phyloP scores from a whole-genome alignment of 768 basidiomycete species.

The Chlorophyllum brunneum region DNA sequence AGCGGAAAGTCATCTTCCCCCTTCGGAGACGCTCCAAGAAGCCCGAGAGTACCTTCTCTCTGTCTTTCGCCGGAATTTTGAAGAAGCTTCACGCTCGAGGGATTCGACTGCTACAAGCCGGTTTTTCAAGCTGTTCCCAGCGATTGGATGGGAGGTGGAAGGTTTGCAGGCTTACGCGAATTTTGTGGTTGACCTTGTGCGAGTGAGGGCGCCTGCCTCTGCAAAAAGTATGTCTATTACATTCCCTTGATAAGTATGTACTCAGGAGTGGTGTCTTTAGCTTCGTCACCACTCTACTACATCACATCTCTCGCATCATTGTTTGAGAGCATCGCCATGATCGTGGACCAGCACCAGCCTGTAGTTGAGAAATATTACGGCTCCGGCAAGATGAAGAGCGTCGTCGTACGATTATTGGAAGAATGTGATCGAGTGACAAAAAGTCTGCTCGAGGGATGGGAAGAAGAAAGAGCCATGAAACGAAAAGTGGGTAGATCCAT shows the following conservation, averaged over 20 bases:
- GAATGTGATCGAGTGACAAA: slow-evolving; percentile 87
- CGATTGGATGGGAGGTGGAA: slow-evolving; percentile 89
- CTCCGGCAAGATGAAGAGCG: slow-evolving; percentile 75
- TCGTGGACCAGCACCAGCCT: slow-evolving; percentile 96
- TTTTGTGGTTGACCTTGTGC: slow-evolving; percentile 90
- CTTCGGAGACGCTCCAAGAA: slow-evolving; percentile 73
- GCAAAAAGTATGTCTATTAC: slow-evolving; percentile 62
- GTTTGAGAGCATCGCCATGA: slow-evolving; percentile 92
- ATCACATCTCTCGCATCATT: slow-evolving; percentile 86
- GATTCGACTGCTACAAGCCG: slow-evolving; percentile 87
- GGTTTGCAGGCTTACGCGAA: slow-evolving; percentile 90
- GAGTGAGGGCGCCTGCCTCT: slow-evolving; percentile 69
- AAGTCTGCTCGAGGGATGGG: slow-evolving; percentile 78
- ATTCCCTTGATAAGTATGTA: slow-evolving; percentile 12
- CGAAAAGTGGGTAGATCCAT: slow-evolving; percentile 54
- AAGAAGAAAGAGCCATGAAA: slow-evolving; percentile 82
- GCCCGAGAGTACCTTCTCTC: slow-evolving; percentile 72
- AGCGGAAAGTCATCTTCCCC: slow-evolving; percentile 81
- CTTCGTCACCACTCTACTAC: slow-evolving; percentile 90
- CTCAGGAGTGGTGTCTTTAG: slow-evolving; percentile 35
- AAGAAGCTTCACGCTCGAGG: slow-evolving; percentile 71
- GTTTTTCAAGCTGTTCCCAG: slow-evolving; percentile 96
- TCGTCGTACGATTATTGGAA: slow-evolving; percentile 69
- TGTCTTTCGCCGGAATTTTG: slow-evolving; percentile 79
- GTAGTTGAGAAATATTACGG: slow-evolving; percentile 99